A percentile compares a stretch with the other conserved stretches of the same genome.
Evolutionary conservation across 106 monocot genomes (phyloP).

Genomic region (Chionographis japonica): DNA sequence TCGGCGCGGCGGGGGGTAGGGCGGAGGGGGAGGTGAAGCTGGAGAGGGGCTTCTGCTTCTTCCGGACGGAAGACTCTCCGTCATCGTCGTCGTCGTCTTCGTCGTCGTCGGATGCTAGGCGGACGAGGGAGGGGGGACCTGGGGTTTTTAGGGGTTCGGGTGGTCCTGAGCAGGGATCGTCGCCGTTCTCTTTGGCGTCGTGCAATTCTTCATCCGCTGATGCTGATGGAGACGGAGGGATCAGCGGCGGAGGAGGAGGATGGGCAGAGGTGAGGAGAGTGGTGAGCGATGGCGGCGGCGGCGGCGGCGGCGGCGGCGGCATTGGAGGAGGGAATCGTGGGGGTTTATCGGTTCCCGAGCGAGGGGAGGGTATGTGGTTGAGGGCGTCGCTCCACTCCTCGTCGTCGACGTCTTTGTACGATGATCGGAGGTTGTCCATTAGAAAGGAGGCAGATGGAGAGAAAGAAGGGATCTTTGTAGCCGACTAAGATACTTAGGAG

Average conservation of each 20-base stretch:
- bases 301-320: background rate
- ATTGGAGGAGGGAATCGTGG: background rate
- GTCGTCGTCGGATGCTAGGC: constrained; percentile 7
- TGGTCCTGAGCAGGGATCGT: background rate
- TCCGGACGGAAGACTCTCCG: constrained; percentile 11
- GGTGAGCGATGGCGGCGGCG: background rate
- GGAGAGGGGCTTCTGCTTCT: constrained; percentile 42
- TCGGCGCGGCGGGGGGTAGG: background rate
- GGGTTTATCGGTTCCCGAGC: background rate
- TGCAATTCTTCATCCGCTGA: background rate
- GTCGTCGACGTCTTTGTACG: constrained; percentile 9
- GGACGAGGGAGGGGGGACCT: background rate
- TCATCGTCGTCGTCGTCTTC: constrained; percentile 14
- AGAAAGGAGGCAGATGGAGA: background rate
- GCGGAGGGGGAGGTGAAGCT: constrained; percentile 12
- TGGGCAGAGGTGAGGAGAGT: background rate
- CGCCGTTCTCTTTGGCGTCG: background rate
- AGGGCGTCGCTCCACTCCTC: constrained; percentile 27
- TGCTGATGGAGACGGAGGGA: background rate
- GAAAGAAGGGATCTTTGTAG: too few species aligned
- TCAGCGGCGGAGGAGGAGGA: background rate
- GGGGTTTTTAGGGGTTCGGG: background rate
- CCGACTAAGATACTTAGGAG: too few species aligned
- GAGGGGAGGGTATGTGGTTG: constrained; percentile 8
- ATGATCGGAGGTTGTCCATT: constrained; percentile 3